phyloP scores from a whole-genome alignment of 768 basidiomycete genomes.

The Amyloporia xantha region DNA sequence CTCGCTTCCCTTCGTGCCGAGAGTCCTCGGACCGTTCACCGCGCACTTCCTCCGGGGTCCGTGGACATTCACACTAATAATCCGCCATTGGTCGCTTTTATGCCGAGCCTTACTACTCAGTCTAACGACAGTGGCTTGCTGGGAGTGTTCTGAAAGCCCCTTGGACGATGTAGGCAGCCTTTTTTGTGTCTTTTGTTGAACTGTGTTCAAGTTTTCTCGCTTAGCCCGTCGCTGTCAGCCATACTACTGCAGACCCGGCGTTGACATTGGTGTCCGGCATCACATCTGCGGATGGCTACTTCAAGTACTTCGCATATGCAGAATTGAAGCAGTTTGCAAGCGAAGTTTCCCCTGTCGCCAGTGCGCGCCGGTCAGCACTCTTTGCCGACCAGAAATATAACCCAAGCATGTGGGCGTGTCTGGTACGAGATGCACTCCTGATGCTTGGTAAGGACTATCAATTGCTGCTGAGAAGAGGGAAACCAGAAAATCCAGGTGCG shows the following conservation, averaged over 20 bases:
- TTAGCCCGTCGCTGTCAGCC: conserved; percentile 43
- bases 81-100: conserved; percentile 39
- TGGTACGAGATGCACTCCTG: conserved; percentile 53
- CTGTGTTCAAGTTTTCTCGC: no score
- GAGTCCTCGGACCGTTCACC: conserved; percentile 51
- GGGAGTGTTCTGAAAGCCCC: conserved; percentile 57
- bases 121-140: conserved; percentile 43
- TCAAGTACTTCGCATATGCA: conserved; percentile 59
- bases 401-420: conserved; percentile 55
- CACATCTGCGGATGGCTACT: conserved; percentile 42
- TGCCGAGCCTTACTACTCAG: conserved; percentile 44
- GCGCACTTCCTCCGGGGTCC: conserved; percentile 56
- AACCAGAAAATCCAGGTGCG: conserved; percentile 26
- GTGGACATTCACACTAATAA: conserved; percentile 47
- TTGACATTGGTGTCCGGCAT: conserved; percentile 58
- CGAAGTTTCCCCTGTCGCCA: conserved; percentile 34
- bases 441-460: conserved; percentile 67
- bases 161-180: conserved; percentile 52
- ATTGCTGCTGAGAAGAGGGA: conserved; percentile 52
- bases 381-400: conserved; percentile 66
- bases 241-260: conserved; percentile 43
- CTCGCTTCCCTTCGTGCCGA: conserved; percentile 45
- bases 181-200: not conserved
- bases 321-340: conserved; percentile 51
- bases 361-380: conserved; percentile 43